A percentile compares a stretch with the other conserved stretches of the same genome.
Evolutionary conservation across 169 alveolate genomes (phyloP).

Genomic region (Eimeria praecox): DNA sequence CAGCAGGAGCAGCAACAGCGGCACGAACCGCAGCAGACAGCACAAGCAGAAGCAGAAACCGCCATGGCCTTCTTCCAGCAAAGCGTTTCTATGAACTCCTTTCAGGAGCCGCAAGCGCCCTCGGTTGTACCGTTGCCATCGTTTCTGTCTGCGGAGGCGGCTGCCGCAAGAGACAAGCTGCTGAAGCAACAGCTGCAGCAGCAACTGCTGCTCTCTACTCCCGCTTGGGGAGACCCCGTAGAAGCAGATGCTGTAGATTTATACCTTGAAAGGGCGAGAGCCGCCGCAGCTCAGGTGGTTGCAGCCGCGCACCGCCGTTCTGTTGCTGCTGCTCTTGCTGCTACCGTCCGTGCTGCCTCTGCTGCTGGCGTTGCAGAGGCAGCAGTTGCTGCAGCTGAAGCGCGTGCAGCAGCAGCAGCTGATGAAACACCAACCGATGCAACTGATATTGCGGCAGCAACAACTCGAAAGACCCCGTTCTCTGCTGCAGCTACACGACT

Average conservation of each 20-base stretch:
- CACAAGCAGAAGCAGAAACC: background rate
- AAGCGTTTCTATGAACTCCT: background rate
- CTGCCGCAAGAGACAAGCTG: constrained; percentile 32
- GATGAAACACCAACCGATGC: background rate
- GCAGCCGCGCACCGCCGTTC: background rate
- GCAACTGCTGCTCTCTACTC: constrained; percentile 13
- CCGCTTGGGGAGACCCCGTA: constrained; percentile 20
- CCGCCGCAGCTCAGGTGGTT: background rate
- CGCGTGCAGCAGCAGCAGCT: background rate
- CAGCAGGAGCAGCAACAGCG: background rate
- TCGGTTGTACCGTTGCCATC: constrained; percentile 8
- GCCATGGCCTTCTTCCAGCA: background rate
- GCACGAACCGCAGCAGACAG: background rate
- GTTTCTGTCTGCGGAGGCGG: background rate
- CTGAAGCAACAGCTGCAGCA: constrained; percentile 30
- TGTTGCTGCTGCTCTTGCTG: background rate
- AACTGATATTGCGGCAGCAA: constrained; percentile 10
- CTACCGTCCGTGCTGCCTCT: background rate
- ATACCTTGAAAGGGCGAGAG: background rate
- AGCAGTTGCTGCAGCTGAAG: background rate
- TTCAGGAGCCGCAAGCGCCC: constrained; percentile 5
- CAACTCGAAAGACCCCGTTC: background rate
- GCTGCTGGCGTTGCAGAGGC: constrained; percentile 24
- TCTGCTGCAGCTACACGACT: background rate
- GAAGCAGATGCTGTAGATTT: background rate